Base-by-base conservation (phyloP, 2,329 filamentous ascomycete genomes). In the Stemphylium vesicarium region DNA sequence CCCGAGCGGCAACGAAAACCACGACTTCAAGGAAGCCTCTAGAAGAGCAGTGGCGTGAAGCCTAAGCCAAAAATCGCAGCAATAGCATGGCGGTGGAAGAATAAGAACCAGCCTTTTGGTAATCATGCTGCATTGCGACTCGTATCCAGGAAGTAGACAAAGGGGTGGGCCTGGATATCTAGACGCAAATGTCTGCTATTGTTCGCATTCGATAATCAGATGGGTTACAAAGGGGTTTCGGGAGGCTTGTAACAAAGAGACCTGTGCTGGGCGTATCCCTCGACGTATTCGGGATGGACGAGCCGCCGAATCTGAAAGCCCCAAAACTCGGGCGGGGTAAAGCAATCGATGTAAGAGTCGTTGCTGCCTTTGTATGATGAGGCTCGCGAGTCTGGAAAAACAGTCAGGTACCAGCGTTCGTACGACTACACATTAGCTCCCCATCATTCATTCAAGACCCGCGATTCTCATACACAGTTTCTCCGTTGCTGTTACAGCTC, bases 141-240 rank as follows among this genome's bases (percentile, higher is more conserved):
- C 37, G 22, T 45, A 29, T 37, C 18, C 37, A 52, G 18, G 33
- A 39, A 29, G 13, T 36, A 15, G 29, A 40, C 45, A 47, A 57
- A 41, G 47, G 29, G 41, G 46, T 40, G 11, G 35, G n/a, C 16
- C 24, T 29, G 20, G 10, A 29, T 5, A 16, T 13, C 16, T 22
- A 32, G 16, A 31, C 29, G 31, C 39, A 24, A 5, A 7, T 4
- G n/a, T 42, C 20, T 50, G 46, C n/a, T 26, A 50, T 50, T 50
- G 47, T 50, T 47, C 35, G 44, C n/a, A 16, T 20, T 24, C 22
- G 50, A 38, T 45, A 53, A 50, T 38, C n/a, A 20, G 35, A 45
- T 45, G 31, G 33, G 41, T n/a, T 33, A 55, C 41, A 36, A 55
- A 51, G 47, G 41, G 41, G 29, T 43, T 15, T 16, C 29, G 36